Percentiles rank a stretch among this genome's conserved stretches.
Evolutionary conservation across 1,139 yeast species (phyloP).

Genomic region (Sugiyamaella paludigena): DNA sequence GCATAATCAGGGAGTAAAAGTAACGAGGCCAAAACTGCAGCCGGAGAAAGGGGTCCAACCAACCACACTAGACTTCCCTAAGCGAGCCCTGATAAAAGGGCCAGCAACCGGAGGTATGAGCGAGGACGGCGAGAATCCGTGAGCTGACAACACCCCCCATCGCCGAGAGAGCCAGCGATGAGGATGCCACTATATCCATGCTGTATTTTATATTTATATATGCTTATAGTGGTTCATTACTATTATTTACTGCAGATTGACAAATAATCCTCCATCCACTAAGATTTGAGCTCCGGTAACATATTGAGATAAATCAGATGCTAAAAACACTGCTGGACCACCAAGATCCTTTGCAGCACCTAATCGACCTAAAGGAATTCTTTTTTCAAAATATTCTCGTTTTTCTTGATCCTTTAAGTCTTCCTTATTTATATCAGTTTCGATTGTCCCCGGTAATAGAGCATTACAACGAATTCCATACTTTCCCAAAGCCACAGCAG

Average conservation of each 20-base stretch:
- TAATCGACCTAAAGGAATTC: slow-evolving; percentile 48
- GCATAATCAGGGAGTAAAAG: too few relatives aligned
- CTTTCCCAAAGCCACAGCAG: slow-evolving; percentile 46
- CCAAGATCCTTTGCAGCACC: slow-evolving; percentile 47
- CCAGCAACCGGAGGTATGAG: too few relatives aligned
- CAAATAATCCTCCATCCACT: slow-evolving; percentile 45
- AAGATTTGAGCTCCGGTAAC: slow-evolving; percentile 47
- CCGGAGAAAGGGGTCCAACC: too few relatives aligned
- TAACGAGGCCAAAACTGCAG: too few relatives aligned
- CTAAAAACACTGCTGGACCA: slow-evolving; percentile 48
- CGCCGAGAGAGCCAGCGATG: too few relatives aligned
- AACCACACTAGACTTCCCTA: too few relatives aligned
- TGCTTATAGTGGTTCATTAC: not conserved
- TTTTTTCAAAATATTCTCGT: slow-evolving; percentile 33
- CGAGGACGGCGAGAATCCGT: too few relatives aligned
- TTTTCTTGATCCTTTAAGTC: slow-evolving; percentile 44
- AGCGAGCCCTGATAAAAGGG: too few relatives aligned
- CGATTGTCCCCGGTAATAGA: slow-evolving; percentile 46
- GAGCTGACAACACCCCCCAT: too few relatives aligned
- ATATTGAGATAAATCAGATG: slow-evolving; percentile 44
- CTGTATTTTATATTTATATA: too few relatives aligned
- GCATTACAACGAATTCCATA: slow-evolving; percentile 38
- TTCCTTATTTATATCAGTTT: slow-evolving; percentile 44
- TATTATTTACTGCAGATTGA: slow-evolving; percentile 16
- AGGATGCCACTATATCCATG: too few relatives aligned